phyloP scores from a whole-genome alignment of 495 filamentous ascomycete species.

The Tuber melanosporum region DNA sequence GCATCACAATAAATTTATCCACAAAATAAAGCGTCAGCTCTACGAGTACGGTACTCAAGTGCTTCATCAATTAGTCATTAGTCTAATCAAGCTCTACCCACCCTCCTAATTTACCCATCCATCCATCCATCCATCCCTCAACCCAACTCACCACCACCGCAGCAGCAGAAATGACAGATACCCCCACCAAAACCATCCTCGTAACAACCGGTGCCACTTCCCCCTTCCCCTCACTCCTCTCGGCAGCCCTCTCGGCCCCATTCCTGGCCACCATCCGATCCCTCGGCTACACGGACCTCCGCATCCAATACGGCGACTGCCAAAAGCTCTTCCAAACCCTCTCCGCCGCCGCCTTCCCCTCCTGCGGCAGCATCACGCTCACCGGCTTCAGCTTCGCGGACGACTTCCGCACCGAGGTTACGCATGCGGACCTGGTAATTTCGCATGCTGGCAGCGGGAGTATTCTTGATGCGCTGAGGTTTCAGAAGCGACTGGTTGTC shows the following conservation, averaged over 20 bases:
- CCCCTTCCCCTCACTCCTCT: slow-evolving; percentile 64
- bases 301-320: slow-evolving; percentile 67
- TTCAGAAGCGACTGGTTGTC: slow-evolving; percentile 64
- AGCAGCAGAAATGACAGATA: not conserved
- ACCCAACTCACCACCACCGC: slow-evolving; percentile 3
- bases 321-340: slow-evolving; percentile 21
- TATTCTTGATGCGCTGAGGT: slow-evolving; percentile 72
- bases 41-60: not conserved
- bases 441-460: slow-evolving; percentile 91
- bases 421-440: slow-evolving; percentile 61
- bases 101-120: not conserved
- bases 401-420: slow-evolving; percentile 47
- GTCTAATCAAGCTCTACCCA: not conserved
- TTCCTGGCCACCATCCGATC: slow-evolving; percentile 56
- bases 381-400: slow-evolving; percentile 59
- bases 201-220: slow-evolving; percentile 92
- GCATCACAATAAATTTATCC: not conserved
- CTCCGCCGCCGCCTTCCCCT: slow-evolving; percentile 21
- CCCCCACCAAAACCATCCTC: slow-evolving; percentile 46
- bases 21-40: not conserved
- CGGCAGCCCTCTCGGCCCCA: slow-evolving; percentile 53
- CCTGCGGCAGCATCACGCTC: slow-evolving; percentile 23
- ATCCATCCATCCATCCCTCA: not conserved
- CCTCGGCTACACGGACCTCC: slow-evolving; percentile 57
- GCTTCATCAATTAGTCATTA: not conserved